phyloP scores from a whole-genome alignment of 257 asterid genomes.

The Mitragyna speciosa region DNA sequence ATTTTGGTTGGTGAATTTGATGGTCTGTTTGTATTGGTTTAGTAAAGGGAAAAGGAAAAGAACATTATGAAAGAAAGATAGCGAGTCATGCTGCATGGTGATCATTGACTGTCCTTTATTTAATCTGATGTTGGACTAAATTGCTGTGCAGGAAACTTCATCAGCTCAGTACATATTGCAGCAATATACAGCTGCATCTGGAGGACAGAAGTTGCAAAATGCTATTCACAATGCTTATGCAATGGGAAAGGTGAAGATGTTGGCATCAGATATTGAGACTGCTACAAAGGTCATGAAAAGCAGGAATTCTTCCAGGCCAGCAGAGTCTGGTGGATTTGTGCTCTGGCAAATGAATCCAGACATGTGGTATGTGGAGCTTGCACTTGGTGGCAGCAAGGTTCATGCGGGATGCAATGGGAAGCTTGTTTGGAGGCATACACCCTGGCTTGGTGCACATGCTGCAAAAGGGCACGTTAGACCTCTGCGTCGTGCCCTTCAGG shows the following conservation, averaged over 20 bases:
- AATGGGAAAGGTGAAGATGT: constrained; percentile 76
- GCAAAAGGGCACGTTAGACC: constrained; percentile 88
- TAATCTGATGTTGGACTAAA: constrained; percentile 9
- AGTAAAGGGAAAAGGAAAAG: background rate
- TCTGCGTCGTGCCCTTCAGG: constrained; percentile 79
- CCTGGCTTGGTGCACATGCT: constrained; percentile 90
- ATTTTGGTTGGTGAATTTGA: background rate
- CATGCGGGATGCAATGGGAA: constrained; percentile 81
- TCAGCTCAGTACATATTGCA: constrained; percentile 86
- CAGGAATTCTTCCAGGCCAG: constrained; percentile 47
- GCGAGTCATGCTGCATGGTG: background rate
- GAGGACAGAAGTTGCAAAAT: constrained; percentile 69
- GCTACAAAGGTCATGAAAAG: constrained; percentile 70
- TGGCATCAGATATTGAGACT: constrained; percentile 74
- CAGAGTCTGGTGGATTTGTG: constrained; percentile 70
- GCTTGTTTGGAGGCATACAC: constrained; percentile 90
- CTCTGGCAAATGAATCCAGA: constrained; percentile 90
- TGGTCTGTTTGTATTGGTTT: background rate
- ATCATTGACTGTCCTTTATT: background rate
- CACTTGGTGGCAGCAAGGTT: constrained; percentile 72
- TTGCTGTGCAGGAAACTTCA: constrained; percentile 55
- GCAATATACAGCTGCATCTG: constrained; percentile 76
- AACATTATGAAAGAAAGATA: background rate
- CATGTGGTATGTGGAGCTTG: constrained; percentile 86
- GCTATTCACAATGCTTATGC: constrained; percentile 73